phyloP scores from a whole-genome alignment of 805 yeast genomes.

The Pichia manshurica region DNA sequence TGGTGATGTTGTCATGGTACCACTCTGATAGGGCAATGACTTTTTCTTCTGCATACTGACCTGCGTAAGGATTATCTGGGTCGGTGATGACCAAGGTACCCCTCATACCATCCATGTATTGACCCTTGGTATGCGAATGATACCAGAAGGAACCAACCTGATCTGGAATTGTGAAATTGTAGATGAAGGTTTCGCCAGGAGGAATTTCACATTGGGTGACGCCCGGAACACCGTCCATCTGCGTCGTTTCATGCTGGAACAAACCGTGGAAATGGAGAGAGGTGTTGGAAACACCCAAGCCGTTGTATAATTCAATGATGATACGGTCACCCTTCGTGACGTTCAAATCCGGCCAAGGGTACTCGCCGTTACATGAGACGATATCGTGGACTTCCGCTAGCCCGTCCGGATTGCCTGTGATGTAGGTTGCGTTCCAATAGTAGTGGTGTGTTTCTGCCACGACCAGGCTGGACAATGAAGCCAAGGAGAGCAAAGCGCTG shows the following conservation, averaged over 20 bases:
- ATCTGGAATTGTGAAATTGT: slow-evolving; percentile 79
- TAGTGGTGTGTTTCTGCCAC: slow-evolving; percentile 44
- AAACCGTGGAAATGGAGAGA: slow-evolving; percentile 92
- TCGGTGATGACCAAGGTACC: slow-evolving; percentile 71
- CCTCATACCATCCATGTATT: slow-evolving; percentile 91
- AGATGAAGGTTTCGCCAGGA: slow-evolving; percentile 63
- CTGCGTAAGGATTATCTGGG: slow-evolving; percentile 47
- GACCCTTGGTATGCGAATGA: slow-evolving; percentile 88
- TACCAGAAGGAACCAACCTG: slow-evolving; percentile 96
- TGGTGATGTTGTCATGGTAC: slow-evolving; percentile 66
- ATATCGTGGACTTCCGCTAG: slow-evolving; percentile 34
- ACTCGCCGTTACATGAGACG: slow-evolving; percentile 46
- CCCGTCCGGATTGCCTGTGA: slow-evolving; percentile 55
- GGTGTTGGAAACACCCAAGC: slow-evolving; percentile 62
- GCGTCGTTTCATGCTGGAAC: slow-evolving; percentile 67
- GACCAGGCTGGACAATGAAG: slow-evolving; percentile 5
- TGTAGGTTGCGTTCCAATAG: slow-evolving; percentile 65
- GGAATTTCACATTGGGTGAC: slow-evolving; percentile 88
- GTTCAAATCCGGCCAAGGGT: slow-evolving; percentile 84
- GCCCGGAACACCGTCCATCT: slow-evolving; percentile 89
- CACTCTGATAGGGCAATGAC: slow-evolving; percentile 71
- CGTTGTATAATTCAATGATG: slow-evolving; percentile 67
- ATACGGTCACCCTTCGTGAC: slow-evolving; percentile 79
- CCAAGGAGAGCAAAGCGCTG: not conserved
- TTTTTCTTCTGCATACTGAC: slow-evolving; percentile 76